Evolutionary conservation across 2,329 filamentous ascomycete species (phyloP).

Genomic region (Leptographium procerum): DNA sequence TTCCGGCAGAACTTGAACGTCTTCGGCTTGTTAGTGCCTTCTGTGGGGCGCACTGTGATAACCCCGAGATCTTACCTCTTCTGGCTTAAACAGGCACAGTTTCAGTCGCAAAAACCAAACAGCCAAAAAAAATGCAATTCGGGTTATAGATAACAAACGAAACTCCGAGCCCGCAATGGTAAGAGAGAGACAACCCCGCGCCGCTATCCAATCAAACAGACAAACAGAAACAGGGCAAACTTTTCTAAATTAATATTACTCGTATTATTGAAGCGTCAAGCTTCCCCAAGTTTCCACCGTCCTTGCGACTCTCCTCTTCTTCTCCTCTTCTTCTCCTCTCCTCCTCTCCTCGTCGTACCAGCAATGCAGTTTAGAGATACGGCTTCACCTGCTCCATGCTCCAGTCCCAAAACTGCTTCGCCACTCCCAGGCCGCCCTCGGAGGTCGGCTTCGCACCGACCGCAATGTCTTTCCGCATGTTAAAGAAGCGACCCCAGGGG

Average conservation of each 20-base stretch:
- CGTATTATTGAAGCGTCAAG: not conserved
- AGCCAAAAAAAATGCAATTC: too few relatives aligned
- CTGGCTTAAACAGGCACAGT: not conserved
- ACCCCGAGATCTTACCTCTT: too few relatives aligned
- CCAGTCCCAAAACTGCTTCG: conserved; percentile 9
- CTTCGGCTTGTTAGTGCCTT: not conserved
- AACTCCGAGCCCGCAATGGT: too few relatives aligned
- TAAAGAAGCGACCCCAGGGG: conserved; percentile 8
- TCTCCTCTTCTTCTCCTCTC: not conserved
- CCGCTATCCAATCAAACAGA: not conserved
- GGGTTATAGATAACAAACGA: too few relatives aligned
- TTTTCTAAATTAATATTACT: not conserved
- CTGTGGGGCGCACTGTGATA: not conserved
- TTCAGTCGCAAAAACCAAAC: too few relatives aligned
- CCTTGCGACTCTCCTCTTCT: not conserved
- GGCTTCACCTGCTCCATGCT: conserved; percentile 6
- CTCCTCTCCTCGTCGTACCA: not conserved
- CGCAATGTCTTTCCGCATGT: not conserved
- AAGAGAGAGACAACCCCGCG: too few relatives aligned
- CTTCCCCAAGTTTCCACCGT: not conserved
- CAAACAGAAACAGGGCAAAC: not conserved
- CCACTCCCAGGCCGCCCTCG: conserved; percentile 8
- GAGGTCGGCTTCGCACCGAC: conserved; percentile 1
- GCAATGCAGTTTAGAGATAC: not conserved
- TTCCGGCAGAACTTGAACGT: not conserved